Percentiles rank a stretch among this genome's conserved stretches.
phyloP scores from a whole-genome alignment of 345 rosid genomes.

The Cochlearia excelsa region DNA sequence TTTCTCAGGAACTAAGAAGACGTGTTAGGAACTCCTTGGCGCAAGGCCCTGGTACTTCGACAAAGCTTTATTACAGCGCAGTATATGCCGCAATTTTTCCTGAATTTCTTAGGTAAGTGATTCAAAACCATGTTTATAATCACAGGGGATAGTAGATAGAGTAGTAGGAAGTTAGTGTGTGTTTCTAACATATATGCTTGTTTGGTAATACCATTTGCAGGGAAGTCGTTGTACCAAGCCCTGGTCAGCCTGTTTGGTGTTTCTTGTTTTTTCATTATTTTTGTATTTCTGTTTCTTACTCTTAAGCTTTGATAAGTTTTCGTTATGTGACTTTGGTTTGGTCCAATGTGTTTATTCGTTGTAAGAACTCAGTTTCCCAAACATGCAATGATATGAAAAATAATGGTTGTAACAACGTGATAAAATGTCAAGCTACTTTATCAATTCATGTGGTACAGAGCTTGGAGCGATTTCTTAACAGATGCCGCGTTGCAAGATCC shows the following conservation, averaged over 20 bases:
- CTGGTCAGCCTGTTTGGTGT: slow-evolving; percentile 32
- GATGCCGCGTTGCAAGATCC: background rate
- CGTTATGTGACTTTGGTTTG: background rate
- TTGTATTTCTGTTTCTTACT: background rate
- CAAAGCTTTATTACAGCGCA: slow-evolving; percentile 20
- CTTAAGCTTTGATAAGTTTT: background rate
- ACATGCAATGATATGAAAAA: too few relatives aligned
- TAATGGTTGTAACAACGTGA: too few relatives aligned
- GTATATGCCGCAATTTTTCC: slow-evolving; percentile 23
- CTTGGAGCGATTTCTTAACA: background rate
- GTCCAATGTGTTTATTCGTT: too few relatives aligned
- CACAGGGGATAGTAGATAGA: slow-evolving; percentile 1
- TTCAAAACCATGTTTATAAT: background rate
- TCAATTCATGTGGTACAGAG: background rate
- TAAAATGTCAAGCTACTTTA: too few relatives aligned
- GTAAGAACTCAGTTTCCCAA: too few relatives aligned
- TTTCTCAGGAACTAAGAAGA: slow-evolving; percentile 6
- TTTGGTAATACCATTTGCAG: background rate
- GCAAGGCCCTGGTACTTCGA: slow-evolving; percentile 10
- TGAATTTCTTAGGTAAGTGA: slow-evolving; percentile 26
- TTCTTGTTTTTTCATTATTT: background rate
- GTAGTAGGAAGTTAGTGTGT: slow-evolving; percentile 15
- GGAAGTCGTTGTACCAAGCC: slow-evolving; percentile 15
- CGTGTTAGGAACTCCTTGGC: slow-evolving; percentile 5
- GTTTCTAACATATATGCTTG: slow-evolving; percentile 10